phyloP scores from a whole-genome alignment of 75 land plant genomes.

The Selaginella tamariscina region DNA sequence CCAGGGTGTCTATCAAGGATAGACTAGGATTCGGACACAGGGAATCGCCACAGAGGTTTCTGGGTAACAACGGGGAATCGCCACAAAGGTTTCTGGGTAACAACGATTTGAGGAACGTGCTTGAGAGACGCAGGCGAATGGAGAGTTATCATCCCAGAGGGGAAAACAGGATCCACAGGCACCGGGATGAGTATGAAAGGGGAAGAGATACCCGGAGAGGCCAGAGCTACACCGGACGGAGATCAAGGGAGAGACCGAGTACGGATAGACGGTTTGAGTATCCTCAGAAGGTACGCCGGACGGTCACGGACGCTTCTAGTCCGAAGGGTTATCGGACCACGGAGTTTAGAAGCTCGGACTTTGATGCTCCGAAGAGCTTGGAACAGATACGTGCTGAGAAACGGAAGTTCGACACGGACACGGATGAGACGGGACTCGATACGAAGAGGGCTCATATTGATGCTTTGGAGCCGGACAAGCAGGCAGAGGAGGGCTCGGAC shows the following conservation, averaged over 20 bases:
- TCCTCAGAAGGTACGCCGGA: background rate
- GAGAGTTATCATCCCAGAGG: slow-evolving; percentile 18
- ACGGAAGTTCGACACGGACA: slow-evolving; percentile 12
- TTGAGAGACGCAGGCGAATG: slow-evolving; percentile 42
- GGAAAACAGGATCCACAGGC: background rate
- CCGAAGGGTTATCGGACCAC: background rate
- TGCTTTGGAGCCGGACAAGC: background rate
- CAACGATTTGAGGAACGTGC: slow-evolving; percentile 40
- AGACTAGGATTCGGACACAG: background rate
- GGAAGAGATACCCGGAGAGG: slow-evolving; percentile 2
- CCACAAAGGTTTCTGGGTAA: slow-evolving; percentile 4
- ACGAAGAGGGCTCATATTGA: too few species aligned
- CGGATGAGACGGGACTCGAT: too few species aligned
- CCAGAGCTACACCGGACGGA: slow-evolving; percentile 7
- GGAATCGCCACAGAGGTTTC: background rate
- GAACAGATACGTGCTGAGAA: slow-evolving; percentile 46
- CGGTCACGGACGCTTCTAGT: background rate
- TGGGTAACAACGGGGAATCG: slow-evolving; percentile 23
- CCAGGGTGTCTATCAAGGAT: background rate
- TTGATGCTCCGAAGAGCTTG: slow-evolving; percentile 48
- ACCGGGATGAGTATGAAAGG: slow-evolving; percentile 15
- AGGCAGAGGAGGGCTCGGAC: background rate
- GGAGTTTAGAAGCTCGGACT: background rate
- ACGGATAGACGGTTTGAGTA: background rate
- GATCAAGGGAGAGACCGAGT: background rate